Evolutionary conservation across 495 filamentous ascomycete genomes (phyloP).

Genomic region (Penicillium crystallinum): DNA sequence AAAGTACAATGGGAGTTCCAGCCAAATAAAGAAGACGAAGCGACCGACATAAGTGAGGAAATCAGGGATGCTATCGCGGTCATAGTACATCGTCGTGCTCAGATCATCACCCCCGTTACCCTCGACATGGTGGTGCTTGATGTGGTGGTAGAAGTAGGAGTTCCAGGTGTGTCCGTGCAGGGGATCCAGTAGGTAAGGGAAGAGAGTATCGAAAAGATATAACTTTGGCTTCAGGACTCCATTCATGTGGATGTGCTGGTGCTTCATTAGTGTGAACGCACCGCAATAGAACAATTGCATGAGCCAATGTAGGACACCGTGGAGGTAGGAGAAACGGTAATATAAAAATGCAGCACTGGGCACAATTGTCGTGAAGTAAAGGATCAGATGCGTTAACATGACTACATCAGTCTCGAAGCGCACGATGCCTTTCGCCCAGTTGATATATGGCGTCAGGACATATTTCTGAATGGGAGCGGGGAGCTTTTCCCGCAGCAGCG

Average conservation of each 20-base stretch:
- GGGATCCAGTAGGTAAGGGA: slow-evolving; percentile 70
- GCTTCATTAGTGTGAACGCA: slow-evolving; percentile 72
- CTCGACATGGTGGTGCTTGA: slow-evolving; percentile 81
- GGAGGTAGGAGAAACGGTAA: slow-evolving; percentile 57
- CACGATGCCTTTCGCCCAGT: slow-evolving; percentile 49
- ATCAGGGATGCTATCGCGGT: slow-evolving; percentile 59
- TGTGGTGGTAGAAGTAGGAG: slow-evolving; percentile 78
- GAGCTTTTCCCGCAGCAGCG: slow-evolving; percentile 30
- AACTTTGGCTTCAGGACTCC: slow-evolving; percentile 56
- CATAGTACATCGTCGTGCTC: slow-evolving; percentile 68
- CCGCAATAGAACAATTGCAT: slow-evolving; percentile 62
- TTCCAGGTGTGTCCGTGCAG: slow-evolving; percentile 81
- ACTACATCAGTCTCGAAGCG: slow-evolving; percentile 64
- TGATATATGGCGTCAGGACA: slow-evolving; percentile 52
- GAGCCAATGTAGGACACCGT: slow-evolving; percentile 57
- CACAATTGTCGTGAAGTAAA: slow-evolving; percentile 64
- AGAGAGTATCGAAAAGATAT: slow-evolving; percentile 51
- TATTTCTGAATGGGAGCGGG: slow-evolving; percentile 36
- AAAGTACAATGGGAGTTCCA: slow-evolving; percentile 73
- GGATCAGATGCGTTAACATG: slow-evolving; percentile 68
- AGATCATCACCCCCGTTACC: slow-evolving; percentile 74
- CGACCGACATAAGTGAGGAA: slow-evolving; percentile 66
- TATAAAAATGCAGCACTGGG: slow-evolving; percentile 62
- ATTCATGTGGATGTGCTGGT: slow-evolving; percentile 75
- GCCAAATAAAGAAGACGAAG: slow-evolving; percentile 67